Conservation (phyloP, 768 basidiomycete species). For the Amanita jacksonii region DNA sequence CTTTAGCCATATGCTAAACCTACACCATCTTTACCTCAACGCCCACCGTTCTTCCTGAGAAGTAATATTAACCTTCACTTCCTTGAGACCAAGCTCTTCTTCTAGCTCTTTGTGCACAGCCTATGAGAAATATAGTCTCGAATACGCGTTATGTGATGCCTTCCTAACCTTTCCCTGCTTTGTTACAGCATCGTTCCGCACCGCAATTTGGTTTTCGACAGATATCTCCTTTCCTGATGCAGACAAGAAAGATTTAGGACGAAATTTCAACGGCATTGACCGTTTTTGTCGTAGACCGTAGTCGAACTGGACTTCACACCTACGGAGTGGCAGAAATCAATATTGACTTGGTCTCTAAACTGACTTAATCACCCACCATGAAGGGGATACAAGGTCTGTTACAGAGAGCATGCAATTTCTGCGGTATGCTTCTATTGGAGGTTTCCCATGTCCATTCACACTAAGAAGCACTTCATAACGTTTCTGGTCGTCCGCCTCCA, state of each 20-base stretch:
- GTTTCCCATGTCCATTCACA: background rate
- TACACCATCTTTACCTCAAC: constrained; percentile 38
- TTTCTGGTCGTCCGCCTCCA: constrained; percentile 15
- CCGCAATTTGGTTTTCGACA: constrained; percentile 41
- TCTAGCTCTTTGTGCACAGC: constrained; percentile 73
- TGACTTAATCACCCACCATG: constrained; percentile 37
- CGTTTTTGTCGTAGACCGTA: constrained; percentile 60
- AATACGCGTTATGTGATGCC: background rate
- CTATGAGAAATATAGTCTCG: constrained; percentile 21
- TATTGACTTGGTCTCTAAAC: background rate
- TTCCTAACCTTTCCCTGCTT: constrained; percentile 46
- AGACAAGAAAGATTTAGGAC: constrained; percentile 50
- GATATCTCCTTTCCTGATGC: constrained; percentile 50
- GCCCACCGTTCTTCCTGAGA: constrained; percentile 74
- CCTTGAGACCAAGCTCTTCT: constrained; percentile 53
- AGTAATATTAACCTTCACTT: constrained; percentile 38
- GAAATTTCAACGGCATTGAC: constrained; percentile 32
- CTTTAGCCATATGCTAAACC: background rate
- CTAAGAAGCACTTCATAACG: background rate
- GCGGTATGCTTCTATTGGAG: constrained; percentile 37
- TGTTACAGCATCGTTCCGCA: constrained; percentile 42
- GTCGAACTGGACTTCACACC: constrained; percentile 78
- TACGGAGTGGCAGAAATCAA: constrained; percentile 17
- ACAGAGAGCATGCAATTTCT: constrained; percentile 41
- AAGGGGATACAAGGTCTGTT: constrained; percentile 49